phyloP scores from a whole-genome alignment of 23 red algal species.

The Porphyridium purpureum region DNA sequence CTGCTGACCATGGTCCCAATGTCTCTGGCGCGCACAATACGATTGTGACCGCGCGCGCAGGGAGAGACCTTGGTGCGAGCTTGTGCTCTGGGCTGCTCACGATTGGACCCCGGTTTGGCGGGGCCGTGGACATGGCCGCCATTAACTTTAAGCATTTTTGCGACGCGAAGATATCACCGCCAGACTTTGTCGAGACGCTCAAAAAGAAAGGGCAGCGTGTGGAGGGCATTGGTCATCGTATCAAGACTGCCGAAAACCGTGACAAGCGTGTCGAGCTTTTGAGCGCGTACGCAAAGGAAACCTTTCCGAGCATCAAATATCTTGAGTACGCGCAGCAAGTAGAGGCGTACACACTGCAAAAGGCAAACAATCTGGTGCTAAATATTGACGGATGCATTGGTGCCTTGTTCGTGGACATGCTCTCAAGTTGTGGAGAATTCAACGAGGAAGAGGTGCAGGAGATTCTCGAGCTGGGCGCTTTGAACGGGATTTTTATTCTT shows the following conservation, averaged over 20 bases:
- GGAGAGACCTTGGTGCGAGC: constrained; percentile 77
- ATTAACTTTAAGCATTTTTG: constrained; percentile 76
- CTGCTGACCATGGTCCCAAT: constrained; percentile 96
- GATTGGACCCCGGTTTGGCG: constrained; percentile 95
- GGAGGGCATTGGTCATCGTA: constrained; percentile 97
- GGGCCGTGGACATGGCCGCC: constrained; percentile 88
- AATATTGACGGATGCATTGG: constrained; percentile 99
- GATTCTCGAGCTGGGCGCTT: constrained; percentile 80
- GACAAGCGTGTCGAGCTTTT: constrained; percentile 94
- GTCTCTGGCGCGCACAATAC: constrained; percentile 96
- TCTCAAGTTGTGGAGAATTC: constrained; percentile 24
- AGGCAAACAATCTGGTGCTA: constrained; percentile 88
- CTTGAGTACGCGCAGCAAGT: constrained; percentile 72
- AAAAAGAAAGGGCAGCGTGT: constrained; percentile 82
- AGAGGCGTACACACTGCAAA: constrained; percentile 89
- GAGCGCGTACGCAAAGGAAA: constrained; percentile 52
- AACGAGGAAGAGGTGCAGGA: constrained; percentile 46
- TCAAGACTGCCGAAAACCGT: constrained; percentile 91
- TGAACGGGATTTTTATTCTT: constrained; percentile 87
- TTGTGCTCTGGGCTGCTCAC: constrained; percentile 94
- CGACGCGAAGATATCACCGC: constrained; percentile 45
- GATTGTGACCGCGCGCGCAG: constrained; percentile 87
- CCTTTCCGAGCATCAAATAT: constrained; percentile 65
- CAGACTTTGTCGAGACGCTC: constrained; percentile 87
- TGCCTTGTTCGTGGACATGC: constrained; percentile 80